Conservation (phyloP, 768 basidiomycete genomes). For the Kockovaella imperatae region DNA sequence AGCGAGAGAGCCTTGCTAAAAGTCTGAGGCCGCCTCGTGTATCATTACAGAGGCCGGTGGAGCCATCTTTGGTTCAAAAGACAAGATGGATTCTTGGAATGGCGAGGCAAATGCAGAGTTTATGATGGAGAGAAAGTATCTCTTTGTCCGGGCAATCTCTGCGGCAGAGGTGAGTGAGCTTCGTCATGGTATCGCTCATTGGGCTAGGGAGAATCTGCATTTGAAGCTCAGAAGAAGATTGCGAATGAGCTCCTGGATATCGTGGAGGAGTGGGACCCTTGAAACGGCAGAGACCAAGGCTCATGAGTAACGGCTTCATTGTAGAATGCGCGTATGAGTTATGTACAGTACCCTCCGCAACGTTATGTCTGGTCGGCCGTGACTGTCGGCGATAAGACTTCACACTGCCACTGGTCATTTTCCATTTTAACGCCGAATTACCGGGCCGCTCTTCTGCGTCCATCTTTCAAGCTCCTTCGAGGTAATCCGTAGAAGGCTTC, state of each 20-base stretch:
- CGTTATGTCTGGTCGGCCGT: too few relatives aligned
- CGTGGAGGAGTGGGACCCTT: slow-evolving; percentile 26
- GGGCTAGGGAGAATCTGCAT: slow-evolving; percentile 53
- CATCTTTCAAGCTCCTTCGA: too few relatives aligned
- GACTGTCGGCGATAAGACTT: too few relatives aligned
- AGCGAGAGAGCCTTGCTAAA: too few relatives aligned
- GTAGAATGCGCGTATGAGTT: too few relatives aligned
- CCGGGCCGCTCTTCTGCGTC: too few relatives aligned
- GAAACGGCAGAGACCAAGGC: too few relatives aligned
- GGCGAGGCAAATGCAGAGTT: slow-evolving; percentile 11
- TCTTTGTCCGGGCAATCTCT: slow-evolving; percentile 43
- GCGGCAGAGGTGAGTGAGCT: slow-evolving; percentile 10
- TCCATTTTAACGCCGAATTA: too few relatives aligned
- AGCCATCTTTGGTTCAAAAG: slow-evolving; percentile 61
- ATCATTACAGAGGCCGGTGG: slow-evolving; percentile 87
- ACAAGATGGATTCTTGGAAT: slow-evolving; percentile 43
- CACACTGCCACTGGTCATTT: too few relatives aligned
- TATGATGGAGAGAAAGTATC: slow-evolving; percentile 33
- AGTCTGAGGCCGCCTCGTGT: slow-evolving; percentile 65
- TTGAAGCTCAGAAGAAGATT: slow-evolving; percentile 67
- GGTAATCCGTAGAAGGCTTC: too few relatives aligned
- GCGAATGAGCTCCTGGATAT: slow-evolving; percentile 72
- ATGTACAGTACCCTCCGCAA: too few relatives aligned
- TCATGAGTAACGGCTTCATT: too few relatives aligned
- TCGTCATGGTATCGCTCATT: not conserved